phyloP scores from a whole-genome alignment of 768 basidiomycete species.

The Tricholoma terreum region DNA sequence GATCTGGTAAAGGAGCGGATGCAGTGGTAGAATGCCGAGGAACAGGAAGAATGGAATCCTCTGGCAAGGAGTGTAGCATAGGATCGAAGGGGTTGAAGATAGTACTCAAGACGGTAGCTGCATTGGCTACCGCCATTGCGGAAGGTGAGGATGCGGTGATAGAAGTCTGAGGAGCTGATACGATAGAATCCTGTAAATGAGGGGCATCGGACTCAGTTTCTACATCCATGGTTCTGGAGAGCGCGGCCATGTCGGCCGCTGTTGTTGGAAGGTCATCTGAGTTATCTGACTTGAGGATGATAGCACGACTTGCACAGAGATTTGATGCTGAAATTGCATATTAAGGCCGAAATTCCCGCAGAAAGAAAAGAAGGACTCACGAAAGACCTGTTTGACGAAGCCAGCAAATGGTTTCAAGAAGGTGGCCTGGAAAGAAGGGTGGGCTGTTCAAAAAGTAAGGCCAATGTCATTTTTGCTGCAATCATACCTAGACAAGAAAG shows the following conservation, averaged over 20 bases:
- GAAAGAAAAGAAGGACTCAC: background rate
- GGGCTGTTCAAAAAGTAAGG: background rate
- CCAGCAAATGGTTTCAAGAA: slow-evolving; percentile 1
- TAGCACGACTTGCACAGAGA: background rate
- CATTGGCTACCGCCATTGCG: background rate
- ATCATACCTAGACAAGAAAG: background rate
- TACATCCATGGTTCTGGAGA: background rate
- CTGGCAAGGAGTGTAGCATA: background rate
- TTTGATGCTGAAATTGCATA: background rate
- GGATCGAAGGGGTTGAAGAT: background rate
- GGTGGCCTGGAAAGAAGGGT: background rate
- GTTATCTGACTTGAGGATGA: background rate
- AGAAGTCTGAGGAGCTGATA: background rate
- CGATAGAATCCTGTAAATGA: background rate
- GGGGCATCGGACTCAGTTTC: background rate
- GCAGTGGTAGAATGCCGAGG: no score
- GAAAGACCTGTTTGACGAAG: background rate
- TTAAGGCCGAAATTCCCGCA: background rate
- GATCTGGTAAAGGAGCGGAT: background rate
- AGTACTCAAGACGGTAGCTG: background rate
- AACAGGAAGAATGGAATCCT: background rate
- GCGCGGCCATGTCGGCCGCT: background rate
- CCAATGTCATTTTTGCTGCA: background rate
- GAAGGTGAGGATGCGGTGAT: background rate
- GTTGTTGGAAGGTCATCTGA: background rate